Conservation (phyloP, 2,329 filamentous ascomycete genomes). For the Bisporella sp. region DNA sequence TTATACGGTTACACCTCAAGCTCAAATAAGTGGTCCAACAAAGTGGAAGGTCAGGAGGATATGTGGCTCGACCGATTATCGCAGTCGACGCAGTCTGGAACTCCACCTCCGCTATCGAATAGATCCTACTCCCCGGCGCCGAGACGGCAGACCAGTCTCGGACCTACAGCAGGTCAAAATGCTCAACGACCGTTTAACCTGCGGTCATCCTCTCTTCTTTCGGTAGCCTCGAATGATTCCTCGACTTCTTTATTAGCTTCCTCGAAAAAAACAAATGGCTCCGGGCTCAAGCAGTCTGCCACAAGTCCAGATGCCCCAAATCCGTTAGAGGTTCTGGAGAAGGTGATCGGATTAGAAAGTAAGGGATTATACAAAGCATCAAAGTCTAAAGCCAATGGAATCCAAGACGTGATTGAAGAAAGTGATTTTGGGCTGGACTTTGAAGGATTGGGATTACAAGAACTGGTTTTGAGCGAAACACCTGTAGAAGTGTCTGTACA, state of each 20-base stretch:
- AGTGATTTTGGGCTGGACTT: constrained; percentile 71
- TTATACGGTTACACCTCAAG: too few species aligned
- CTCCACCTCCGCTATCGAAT: constrained; percentile 54
- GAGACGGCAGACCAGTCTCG: constrained; percentile 60
- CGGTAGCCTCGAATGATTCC: constrained; percentile 71
- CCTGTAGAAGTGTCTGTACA: constrained; percentile 26
- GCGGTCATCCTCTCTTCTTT: constrained; percentile 67
- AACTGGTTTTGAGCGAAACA: constrained; percentile 28
- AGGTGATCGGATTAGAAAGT: constrained; percentile 22
- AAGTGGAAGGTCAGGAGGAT: constrained; percentile 1
- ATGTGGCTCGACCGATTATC: constrained; percentile 92
- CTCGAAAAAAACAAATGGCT: constrained; percentile 58
- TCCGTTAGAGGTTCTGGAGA: constrained; percentile 62
- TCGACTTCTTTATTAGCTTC: constrained; percentile 65
- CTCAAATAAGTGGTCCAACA: too few species aligned
- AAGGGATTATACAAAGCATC: constrained; percentile 10
- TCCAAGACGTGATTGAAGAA: constrained; percentile 32
- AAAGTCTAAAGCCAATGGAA: constrained; percentile 3
- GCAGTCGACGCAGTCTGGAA: constrained; percentile 50
- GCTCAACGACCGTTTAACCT: constrained; percentile 62
- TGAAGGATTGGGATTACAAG: constrained; percentile 65
- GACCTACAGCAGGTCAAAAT: constrained; percentile 47
- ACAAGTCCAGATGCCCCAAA: constrained; percentile 50
- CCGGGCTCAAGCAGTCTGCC: constrained; percentile 54
- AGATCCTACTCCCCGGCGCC: constrained; percentile 67